These are phyloP conservation scores for Nicotiana sylvestris DNA, from an alignment of 257 asterid genomes.

Conservation along the genomic window DNA sequence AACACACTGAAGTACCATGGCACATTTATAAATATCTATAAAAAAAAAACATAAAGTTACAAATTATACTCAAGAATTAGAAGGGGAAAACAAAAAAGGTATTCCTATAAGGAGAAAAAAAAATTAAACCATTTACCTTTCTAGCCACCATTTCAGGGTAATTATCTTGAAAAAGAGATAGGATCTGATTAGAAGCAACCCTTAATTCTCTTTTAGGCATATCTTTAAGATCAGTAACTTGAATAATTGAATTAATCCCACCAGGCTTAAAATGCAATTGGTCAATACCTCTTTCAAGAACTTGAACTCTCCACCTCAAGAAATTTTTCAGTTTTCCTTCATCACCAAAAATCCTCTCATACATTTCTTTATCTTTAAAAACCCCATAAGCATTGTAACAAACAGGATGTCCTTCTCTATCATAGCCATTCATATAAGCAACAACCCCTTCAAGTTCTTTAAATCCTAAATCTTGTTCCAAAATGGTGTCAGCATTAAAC, in stretches of 20 bases:
- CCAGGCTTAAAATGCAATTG: constrained; percentile 68
- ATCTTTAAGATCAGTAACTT: constrained; percentile 69
- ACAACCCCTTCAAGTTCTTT: constrained; percentile 77
- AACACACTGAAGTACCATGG: constrained; percentile 94
- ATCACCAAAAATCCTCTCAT: constrained; percentile 58
- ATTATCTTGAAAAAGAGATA: constrained; percentile 84
- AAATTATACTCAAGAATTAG: background rate
- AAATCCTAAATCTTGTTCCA: constrained; percentile 76
- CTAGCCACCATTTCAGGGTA: constrained; percentile 95
- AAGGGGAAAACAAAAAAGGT: no score
- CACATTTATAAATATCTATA: constrained; percentile 79
- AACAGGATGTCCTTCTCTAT: constrained; percentile 67
- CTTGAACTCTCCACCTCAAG: constrained; percentile 71
- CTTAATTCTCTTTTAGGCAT: constrained; percentile 90
- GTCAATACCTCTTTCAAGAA: constrained; percentile 65
- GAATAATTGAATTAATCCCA: constrained; percentile 69
- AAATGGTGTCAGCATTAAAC: constrained; percentile 55
- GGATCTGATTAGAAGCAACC: constrained; percentile 74
- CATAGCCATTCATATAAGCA: constrained; percentile 68
- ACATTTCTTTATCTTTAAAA: constrained; percentile 66
- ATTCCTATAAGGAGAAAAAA: no score
- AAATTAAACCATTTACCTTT: constrained; percentile 41
- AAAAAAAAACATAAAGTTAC: background rate
- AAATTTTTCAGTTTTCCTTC: constrained; percentile 52
- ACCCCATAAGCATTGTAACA: constrained; percentile 91